Evolutionary conservation across 371 early-diverging fungal species (phyloP).

Genomic region (Mucor saturninus): DNA sequence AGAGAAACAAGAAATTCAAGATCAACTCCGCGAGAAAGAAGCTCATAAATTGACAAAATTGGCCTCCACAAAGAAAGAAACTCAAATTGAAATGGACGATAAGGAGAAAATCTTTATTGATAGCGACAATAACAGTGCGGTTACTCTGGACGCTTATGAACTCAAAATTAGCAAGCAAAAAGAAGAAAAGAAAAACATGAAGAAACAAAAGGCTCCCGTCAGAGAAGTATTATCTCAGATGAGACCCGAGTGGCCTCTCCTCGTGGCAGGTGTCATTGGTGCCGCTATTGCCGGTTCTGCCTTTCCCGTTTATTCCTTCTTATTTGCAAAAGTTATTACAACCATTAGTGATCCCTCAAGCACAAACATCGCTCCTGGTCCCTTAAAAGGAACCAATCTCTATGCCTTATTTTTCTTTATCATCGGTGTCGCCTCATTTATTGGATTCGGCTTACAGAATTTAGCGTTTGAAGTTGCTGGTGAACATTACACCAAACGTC

Average conservation of each 20-base stretch:
- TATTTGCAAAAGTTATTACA: constrained; percentile 15
- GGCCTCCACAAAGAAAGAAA: neutral
- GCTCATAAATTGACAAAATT: neutral
- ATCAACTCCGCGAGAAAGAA: constrained; percentile 15
- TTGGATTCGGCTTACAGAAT: constrained; percentile 39
- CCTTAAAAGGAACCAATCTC: constrained; percentile 60
- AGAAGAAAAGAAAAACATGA: constrained; percentile 42
- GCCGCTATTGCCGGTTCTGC: constrained; percentile 61
- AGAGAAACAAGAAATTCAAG: constrained; percentile 25
- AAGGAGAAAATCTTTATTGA: neutral
- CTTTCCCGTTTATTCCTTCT: constrained; percentile 35
- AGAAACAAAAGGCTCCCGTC: constrained; percentile 16
- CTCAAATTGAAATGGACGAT: neutral
- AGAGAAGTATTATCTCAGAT: constrained; percentile 17
- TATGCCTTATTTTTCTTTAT: constrained; percentile 79
- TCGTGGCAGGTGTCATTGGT: constrained; percentile 43
- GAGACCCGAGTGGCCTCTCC: constrained; percentile 39
- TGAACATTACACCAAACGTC: constrained; percentile 59
- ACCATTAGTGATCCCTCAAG: constrained; percentile 8
- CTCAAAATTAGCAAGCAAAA: constrained; percentile 44
- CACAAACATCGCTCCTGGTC: constrained; percentile 38
- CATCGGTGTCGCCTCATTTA: constrained; percentile 53
- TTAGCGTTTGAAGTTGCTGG: constrained; percentile 49
- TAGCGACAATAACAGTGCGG: too few relatives aligned
- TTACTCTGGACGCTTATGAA: constrained; percentile 35